These are phyloP conservation scores for Tuber brumale DNA, from an alignment of 495 filamentous ascomycete genomes.

Conservation along the genomic window DNA sequence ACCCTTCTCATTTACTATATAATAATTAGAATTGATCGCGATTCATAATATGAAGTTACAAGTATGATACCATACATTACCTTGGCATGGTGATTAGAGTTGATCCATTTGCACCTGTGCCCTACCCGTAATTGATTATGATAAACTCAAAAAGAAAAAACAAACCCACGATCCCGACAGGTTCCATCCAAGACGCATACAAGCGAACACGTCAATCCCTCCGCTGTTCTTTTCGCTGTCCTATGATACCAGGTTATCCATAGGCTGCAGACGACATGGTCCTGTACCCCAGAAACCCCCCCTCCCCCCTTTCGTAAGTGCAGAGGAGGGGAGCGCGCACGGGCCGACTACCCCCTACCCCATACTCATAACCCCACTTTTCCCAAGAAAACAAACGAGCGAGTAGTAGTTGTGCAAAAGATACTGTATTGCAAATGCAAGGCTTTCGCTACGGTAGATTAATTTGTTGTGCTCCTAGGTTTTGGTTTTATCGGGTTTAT, in stretches of 20 bases:
- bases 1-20: not conserved
- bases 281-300: not conserved
- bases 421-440: not conserved
- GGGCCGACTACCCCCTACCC: not conserved
- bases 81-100: not conserved
- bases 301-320: not conserved
- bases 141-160: constrained; percentile 2
- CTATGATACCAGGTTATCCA: not conserved
- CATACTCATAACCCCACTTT: not conserved
- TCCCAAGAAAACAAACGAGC: not conserved
- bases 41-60: too few species aligned
- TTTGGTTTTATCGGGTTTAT: not conserved
- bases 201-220: constrained; percentile 3
- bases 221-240: not conserved
- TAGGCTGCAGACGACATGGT: not conserved
- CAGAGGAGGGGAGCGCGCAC: not conserved
- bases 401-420: not conserved
- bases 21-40: not conserved
- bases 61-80: too few species aligned
- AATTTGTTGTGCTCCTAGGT: not conserved
- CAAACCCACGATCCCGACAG: not conserved
- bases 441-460: not conserved
- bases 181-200: not conserved
- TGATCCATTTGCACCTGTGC: not conserved
- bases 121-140: not conserved